These are phyloP conservation scores for Prunus mume DNA, from an alignment of 306 rosid genomes.

Conservation along the genomic window DNA sequence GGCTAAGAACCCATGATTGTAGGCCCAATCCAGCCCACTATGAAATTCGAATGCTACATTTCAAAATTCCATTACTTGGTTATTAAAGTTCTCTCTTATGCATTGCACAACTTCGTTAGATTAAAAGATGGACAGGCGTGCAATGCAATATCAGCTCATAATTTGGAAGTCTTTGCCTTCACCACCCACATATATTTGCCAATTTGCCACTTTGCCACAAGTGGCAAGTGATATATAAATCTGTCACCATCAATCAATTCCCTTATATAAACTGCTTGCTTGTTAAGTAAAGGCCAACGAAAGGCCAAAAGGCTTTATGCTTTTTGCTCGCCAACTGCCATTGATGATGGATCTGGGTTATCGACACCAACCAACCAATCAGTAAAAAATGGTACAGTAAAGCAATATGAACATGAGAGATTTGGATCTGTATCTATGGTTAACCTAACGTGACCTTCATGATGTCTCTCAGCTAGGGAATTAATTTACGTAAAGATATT, in stretches of 20 bases:
- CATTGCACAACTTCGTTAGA: background rate
- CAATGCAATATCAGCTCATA: background rate
- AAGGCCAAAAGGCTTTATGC: background rate
- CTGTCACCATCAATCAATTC: background rate
- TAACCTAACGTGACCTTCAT: constrained; percentile 10
- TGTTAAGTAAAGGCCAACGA: background rate
- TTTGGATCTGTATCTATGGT: background rate
- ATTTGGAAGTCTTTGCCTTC: background rate
- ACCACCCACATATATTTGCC: background rate
- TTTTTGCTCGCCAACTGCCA: background rate
- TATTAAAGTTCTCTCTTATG: background rate
- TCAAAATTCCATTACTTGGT: background rate
- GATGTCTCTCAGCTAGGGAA: constrained; percentile 1
- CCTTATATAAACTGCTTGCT: background rate
- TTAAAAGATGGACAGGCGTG: background rate
- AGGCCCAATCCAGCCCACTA: too few species aligned
- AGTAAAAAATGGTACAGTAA: background rate
- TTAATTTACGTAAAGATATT: background rate
- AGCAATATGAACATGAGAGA: background rate
- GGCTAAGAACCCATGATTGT: too few species aligned
- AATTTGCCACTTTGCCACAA: constrained; percentile 9
- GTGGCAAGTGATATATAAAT: background rate
- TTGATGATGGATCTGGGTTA: constrained; percentile 11
- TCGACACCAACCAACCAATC: background rate
- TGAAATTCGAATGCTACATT: too few species aligned